Percentiles rank a stretch among this genome's conserved stretches.
Evolutionary conservation across 305 asterid genomes (phyloP).

Genomic region (Fraxinus floribunda): DNA sequence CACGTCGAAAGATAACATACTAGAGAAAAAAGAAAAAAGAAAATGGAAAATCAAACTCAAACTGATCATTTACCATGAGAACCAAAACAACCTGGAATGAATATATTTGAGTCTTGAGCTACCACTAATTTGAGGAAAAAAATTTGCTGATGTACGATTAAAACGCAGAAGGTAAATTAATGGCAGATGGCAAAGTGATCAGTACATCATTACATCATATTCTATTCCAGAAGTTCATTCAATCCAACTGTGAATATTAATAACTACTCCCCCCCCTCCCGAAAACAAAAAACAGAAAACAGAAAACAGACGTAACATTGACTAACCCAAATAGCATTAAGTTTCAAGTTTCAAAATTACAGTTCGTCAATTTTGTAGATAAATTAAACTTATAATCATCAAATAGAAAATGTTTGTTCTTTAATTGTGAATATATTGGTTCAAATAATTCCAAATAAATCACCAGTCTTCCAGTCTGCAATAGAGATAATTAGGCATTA

Average conservation of each 20-base stretch:
- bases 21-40: conserved; percentile 30
- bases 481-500: neutral
- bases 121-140: neutral
- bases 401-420: neutral
- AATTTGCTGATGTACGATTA: neutral
- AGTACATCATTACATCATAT: neutral
- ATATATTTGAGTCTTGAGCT: neutral
- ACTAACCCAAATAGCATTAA: neutral
- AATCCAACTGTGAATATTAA: neutral
- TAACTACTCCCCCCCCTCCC: neutral
- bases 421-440: neutral
- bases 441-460: neutral
- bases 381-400: neutral
- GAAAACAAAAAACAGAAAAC: neutral
- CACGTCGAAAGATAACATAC: conserved; percentile 94
- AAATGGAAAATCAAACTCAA: conserved; percentile 29
- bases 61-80: conserved; percentile 11
- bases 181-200: neutral
- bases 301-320: neutral
- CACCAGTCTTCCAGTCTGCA: neutral
- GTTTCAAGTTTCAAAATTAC: neutral
- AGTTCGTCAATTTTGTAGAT: neutral
- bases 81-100: neutral
- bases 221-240: neutral
- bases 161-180: neutral